A percentile compares a stretch with the other conserved stretches of the same genome.
Evolutionary conservation across 805 yeast species (phyloP).

Genomic region (Limtongozyma cylindracea): DNA sequence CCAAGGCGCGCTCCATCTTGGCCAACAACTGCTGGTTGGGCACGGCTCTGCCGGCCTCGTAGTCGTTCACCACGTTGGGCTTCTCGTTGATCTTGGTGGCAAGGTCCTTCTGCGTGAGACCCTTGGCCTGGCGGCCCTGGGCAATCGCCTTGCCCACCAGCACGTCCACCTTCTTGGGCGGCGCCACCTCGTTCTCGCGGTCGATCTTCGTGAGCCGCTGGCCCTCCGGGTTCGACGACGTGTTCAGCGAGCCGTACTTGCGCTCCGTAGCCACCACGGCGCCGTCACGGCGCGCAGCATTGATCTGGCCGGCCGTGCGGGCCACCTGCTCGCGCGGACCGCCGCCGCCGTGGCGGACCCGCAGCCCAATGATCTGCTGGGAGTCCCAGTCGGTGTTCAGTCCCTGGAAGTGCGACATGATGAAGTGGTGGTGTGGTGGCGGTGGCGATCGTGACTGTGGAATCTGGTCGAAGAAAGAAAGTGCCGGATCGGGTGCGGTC

Average conservation of each 20-base stretch:
- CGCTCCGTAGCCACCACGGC: constrained; percentile 77
- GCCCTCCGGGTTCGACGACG: constrained; percentile 58
- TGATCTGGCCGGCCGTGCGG: constrained; percentile 49
- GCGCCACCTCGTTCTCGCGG: constrained; percentile 79
- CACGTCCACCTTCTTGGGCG: constrained; percentile 69
- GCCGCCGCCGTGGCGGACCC: constrained; percentile 68
- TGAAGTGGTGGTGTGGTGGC: too few relatives aligned
- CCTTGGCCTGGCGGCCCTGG: constrained; percentile 69
- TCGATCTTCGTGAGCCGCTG: constrained; percentile 87
- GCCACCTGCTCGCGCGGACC: constrained; percentile 80
- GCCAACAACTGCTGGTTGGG: constrained; percentile 91
- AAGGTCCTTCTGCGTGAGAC: constrained; percentile 81
- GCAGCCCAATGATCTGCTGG: constrained; percentile 71
- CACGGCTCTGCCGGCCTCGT: constrained; percentile 88
- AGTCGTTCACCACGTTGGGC: constrained; percentile 85
- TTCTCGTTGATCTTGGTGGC: constrained; percentile 92
- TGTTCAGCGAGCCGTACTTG: constrained; percentile 50
- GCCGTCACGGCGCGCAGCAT: constrained; percentile 89
- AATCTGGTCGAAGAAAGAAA: too few relatives aligned
- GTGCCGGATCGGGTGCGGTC: too few relatives aligned
- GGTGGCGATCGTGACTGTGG: background rate
- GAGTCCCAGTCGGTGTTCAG: constrained; percentile 71
- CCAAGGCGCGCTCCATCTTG: constrained; percentile 82
- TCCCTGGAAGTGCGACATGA: too few relatives aligned
- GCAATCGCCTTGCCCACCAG: constrained; percentile 74